phyloP scores from a whole-genome alignment of 148 eudicot genomes.

The Cornus controversa region DNA sequence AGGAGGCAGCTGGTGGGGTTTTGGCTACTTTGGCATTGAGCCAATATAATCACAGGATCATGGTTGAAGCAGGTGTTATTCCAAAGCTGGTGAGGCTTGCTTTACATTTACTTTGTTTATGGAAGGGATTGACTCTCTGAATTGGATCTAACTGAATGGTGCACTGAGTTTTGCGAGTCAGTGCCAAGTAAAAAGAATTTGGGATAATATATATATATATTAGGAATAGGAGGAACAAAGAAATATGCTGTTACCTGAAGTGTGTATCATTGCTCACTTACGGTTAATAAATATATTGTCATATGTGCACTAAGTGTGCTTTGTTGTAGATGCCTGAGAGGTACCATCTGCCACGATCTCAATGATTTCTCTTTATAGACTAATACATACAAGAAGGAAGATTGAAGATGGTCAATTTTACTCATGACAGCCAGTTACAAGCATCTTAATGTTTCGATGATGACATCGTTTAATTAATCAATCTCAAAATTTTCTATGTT shows the following conservation, averaged over 20 bases:
- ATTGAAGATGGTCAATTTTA: background rate
- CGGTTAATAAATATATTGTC: background rate
- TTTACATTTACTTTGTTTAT: slow-evolving; percentile 7
- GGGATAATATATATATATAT: background rate
- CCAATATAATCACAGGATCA: slow-evolving; percentile 49
- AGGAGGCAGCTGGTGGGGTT: slow-evolving; percentile 78
- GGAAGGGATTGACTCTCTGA: background rate
- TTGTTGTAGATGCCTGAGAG: background rate
- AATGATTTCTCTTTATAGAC: background rate
- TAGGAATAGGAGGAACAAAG: background rate
- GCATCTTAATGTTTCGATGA: too few relatives aligned
- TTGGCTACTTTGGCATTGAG: slow-evolving; percentile 71
- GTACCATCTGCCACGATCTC: background rate
- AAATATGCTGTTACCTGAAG: background rate
- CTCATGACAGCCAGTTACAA: background rate
- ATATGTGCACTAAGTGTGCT: background rate
- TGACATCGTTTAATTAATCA: too few relatives aligned
- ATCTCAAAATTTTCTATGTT: too few relatives aligned
- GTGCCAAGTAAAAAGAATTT: background rate
- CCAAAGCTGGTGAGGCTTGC: slow-evolving; percentile 66
- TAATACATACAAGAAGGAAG: background rate
- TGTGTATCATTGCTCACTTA: background rate
- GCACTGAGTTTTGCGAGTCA: background rate
- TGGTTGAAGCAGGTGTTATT: slow-evolving; percentile 79
- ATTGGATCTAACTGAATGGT: background rate